Evolutionary conservation across 2,329 filamentous ascomycete species (phyloP).

Genomic region (Neofusicoccum cordaticola): DNA sequence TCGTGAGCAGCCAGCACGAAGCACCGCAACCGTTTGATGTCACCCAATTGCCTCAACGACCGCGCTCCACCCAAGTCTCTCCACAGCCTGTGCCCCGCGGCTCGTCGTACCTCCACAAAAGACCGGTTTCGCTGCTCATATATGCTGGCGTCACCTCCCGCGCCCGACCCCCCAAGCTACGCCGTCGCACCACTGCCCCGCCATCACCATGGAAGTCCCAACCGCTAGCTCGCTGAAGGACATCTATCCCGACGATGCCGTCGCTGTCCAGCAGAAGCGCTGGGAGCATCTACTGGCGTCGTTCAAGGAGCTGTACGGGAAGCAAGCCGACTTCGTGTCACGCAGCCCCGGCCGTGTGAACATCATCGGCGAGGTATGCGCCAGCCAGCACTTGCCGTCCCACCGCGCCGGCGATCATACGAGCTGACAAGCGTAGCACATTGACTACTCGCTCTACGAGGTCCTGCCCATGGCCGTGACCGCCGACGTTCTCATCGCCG

Average conservation of each 20-base stretch:
- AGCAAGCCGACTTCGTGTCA: constrained; percentile 73
- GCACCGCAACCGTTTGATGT: constrained; percentile 16
- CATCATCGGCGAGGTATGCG: constrained; percentile 80
- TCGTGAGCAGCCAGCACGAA: constrained; percentile 7
- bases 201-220: constrained; percentile 55
- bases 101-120: neutral
- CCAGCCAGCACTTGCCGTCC: neutral
- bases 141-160: neutral
- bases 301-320: constrained; percentile 70
- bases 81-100: constrained; percentile 14
- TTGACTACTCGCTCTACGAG: constrained; percentile 96
- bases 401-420: neutral
- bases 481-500: constrained; percentile 84
- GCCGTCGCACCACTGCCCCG: constrained; percentile 5
- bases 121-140: neutral
- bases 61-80: constrained; percentile 13
- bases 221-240: constrained; percentile 71
- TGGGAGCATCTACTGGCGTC: constrained; percentile 71
- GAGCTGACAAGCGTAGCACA: constrained; percentile 56
- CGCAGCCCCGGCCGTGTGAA: constrained; percentile 93
- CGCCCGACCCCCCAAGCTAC: neutral
- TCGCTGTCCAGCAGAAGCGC: constrained; percentile 65
- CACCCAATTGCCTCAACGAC: neutral
- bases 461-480: constrained; percentile 95
- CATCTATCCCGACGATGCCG: constrained; percentile 76